Evolutionary conservation across 352 stramenopile species (phyloP).

Genomic region (Aphanomyces stellatus): DNA sequence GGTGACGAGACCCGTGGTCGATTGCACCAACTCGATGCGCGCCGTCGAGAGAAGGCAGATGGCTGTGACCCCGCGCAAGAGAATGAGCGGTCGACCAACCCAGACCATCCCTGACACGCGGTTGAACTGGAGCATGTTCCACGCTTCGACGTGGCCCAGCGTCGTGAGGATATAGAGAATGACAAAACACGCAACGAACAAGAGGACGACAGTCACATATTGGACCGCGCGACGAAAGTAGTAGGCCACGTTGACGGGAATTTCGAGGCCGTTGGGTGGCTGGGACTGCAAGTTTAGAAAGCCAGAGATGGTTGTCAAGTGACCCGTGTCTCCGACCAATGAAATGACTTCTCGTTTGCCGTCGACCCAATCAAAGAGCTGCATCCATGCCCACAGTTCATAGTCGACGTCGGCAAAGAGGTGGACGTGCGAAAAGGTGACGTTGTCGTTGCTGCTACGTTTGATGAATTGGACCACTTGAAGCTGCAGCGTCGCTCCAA

Average conservation of each 20-base stretch:
- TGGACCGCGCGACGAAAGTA: neutral
- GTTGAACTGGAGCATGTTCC: neutral
- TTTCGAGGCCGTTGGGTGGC: neutral
- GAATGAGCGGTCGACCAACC: neutral
- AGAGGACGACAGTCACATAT: neutral
- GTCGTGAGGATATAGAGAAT: neutral
- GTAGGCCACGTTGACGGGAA: neutral
- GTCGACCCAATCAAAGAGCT: neutral
- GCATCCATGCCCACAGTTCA: neutral
- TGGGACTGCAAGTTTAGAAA: neutral
- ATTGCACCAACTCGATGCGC: neutral
- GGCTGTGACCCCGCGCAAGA: neutral
- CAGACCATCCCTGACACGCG: neutral
- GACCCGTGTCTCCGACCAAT: neutral
- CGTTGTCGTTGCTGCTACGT: neutral
- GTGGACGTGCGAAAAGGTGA: neutral
- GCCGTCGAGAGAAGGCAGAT: conserved; percentile 5
- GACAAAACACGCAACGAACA: neutral
- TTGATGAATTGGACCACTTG: neutral
- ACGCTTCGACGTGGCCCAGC: neutral
- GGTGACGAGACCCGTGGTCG: neutral
- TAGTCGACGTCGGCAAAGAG: neutral
- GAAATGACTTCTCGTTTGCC: neutral
- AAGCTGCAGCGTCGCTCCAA: neutral
- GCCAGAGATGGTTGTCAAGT: neutral